Evolutionary conservation across 2,329 filamentous ascomycete genomes (phyloP).

Genomic region (Juglanconis sp.): DNA sequence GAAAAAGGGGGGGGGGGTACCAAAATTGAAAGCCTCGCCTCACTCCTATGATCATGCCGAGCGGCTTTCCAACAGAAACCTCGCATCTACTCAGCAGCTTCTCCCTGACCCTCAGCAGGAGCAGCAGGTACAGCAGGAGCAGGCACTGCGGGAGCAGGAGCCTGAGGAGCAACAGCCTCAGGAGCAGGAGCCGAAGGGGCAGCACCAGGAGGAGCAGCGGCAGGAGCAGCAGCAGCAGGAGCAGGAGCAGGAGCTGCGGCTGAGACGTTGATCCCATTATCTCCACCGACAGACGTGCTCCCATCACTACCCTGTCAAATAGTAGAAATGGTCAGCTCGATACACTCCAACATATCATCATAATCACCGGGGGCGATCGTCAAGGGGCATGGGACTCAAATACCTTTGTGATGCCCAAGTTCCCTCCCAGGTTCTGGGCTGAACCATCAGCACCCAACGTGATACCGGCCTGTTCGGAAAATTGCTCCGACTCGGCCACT

Average conservation of each 20-base stretch:
- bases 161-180: neutral
- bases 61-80: neutral
- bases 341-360: neutral
- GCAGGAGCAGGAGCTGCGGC: neutral
- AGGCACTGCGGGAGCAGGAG: neutral
- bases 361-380: neutral
- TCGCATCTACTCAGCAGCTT: neutral
- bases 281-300: slow-evolving; percentile 14
- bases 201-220: neutral
- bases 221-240: slow-evolving; percentile 1
- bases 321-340: neutral
- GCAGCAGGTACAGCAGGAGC: neutral
- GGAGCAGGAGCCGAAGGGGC: neutral
- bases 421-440: slow-evolving; percentile 14
- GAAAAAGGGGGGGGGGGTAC: no score
- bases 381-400: neutral
- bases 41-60: neutral
- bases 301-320: slow-evolving; percentile 6
- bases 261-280: slow-evolving; percentile 14
- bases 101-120: neutral
- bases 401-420: slow-evolving; percentile 16
- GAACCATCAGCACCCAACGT: slow-evolving; percentile 11
- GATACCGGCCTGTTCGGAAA: slow-evolving; percentile 17
- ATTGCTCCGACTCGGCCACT: slow-evolving; percentile 16
- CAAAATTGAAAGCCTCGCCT: neutral